Conservation (phyloP, 805 yeast species). For the Metschnikowia baotianmanensis region DNA sequence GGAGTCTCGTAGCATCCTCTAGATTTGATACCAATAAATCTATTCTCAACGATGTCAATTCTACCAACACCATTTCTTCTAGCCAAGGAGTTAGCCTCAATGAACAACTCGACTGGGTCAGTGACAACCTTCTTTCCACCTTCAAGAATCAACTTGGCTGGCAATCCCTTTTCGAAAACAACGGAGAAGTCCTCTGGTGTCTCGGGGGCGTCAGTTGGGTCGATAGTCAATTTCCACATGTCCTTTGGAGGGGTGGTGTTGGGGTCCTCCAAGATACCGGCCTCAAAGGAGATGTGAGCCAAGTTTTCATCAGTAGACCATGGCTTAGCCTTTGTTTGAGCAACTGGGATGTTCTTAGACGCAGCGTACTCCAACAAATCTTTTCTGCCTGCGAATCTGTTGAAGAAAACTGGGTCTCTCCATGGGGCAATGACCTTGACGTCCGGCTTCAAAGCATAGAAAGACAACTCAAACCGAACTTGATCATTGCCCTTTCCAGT, state of each 20-base stretch:
- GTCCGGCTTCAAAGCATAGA: constrained; percentile 97
- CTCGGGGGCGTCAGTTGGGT: constrained; percentile 93
- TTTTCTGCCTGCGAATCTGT: constrained; percentile 97
- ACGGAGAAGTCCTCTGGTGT: constrained; percentile 86
- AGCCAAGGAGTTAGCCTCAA: constrained; percentile 90
- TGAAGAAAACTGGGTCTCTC: constrained; percentile 95
- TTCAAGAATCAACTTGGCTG: constrained; percentile 73
- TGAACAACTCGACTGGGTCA: constrained; percentile 88
- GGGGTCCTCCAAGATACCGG: constrained; percentile 99
- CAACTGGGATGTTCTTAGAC: constrained; percentile 85
- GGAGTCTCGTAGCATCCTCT: constrained; percentile 99
- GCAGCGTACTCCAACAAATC: constrained; percentile 94
- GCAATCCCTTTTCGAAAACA: constrained; percentile 82
- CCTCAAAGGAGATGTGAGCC: constrained; percentile 99
- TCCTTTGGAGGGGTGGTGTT: constrained; percentile 98
- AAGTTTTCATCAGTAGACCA: constrained; percentile 99
- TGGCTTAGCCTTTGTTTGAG: constrained; percentile 98
- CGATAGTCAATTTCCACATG: constrained; percentile 99
- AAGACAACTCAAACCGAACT: constrained; percentile 94
- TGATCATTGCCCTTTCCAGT: constrained; percentile 99
- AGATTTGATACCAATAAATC: constrained; percentile 97
- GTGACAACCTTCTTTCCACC: constrained; percentile 61
- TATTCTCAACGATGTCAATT: constrained; percentile 97
- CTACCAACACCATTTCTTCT: constrained; percentile 99
- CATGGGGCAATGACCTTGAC: constrained; percentile 97